Percentiles rank a stretch among this genome's conserved stretches.
Conservation (phyloP, 108 stramenopile species). For the Fragilaria radians region DNA sequence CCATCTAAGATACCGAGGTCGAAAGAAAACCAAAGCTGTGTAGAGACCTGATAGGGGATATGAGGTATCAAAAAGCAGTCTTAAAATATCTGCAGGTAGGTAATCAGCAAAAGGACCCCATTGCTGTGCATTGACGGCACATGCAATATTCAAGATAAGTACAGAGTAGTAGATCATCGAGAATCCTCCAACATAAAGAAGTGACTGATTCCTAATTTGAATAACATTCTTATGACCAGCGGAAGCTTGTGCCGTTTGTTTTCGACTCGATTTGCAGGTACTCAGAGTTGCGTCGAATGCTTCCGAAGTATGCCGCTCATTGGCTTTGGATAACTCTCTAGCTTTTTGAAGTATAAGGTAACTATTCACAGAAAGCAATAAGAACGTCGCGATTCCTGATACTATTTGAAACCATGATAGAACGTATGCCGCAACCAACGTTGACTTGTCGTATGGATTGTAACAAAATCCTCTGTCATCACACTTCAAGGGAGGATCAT, state of each 20-base stretch:
- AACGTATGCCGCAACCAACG: background rate
- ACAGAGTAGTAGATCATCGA: background rate
- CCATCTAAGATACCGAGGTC: background rate
- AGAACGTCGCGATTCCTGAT: background rate
- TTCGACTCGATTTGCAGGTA: no score
- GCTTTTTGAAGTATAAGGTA: background rate
- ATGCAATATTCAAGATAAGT: background rate
- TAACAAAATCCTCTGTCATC: background rate
- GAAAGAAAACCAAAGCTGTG: background rate
- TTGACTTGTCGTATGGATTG: background rate
- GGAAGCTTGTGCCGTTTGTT: no score
- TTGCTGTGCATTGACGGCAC: background rate
- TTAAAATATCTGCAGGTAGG: background rate
- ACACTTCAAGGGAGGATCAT: background rate
- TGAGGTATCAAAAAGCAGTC: background rate
- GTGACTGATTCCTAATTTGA: background rate
- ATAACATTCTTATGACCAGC: background rate
- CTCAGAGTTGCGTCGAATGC: background rate
- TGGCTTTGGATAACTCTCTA: background rate
- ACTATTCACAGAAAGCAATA: background rate
- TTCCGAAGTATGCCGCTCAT: background rate
- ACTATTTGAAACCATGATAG: background rate
- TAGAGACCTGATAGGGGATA: slow-evolving; percentile 1
- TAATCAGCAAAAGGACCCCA: background rate
- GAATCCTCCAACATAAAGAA: background rate